Base-by-base conservation (phyloP, 495 filamentous ascomycete species). In the Daldinia decipiens region DNA sequence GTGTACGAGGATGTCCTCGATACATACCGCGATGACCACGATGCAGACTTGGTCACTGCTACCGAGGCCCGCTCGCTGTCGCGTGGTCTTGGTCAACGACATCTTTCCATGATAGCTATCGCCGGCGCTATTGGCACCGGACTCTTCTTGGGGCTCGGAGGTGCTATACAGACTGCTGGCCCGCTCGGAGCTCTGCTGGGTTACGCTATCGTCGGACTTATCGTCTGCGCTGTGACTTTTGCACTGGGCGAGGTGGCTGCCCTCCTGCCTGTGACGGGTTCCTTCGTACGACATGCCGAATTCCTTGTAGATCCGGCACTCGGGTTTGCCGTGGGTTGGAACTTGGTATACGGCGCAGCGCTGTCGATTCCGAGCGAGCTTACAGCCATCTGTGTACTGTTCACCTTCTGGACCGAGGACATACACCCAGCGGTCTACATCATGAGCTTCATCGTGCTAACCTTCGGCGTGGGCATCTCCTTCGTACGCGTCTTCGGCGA, bases 271-370 rank as follows among this genome's bases (percentile, higher is more conserved):
- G 82, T 87, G 0, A 84, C 84, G 1, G 86, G 86, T 19, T 81
- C 82, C 3, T 84, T 87, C 51, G 84, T 86, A 1, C 72, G 91
- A 21, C 93, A 93, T 65, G 87, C 90, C 43, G 85, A 92, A 68
- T 87, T 91, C 59, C 86, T 93, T 50, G 87, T 94, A 53, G 90
- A 93, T 70, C 90, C 90, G 34, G 90, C 90, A 59, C 82, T 93
- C 78, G 93, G 93, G 2, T 94, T 96, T 68, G 90, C 92, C 43
- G 89, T 94, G 67, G 92, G 92, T 6, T 85, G 82, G 82, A 86
- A 85, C 51, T 55, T 84, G 55, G 83, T 85, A 1, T 86, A 86
- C 62, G 83, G 83, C 32, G 82, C 80, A 43, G 51, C 79, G 38
- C 70, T 86, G 55, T 79, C 76, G 21, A 85, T 90, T 13, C 88